phyloP scores from a whole-genome alignment of 345 rosid genomes.

The Carallia brachiata region DNA sequence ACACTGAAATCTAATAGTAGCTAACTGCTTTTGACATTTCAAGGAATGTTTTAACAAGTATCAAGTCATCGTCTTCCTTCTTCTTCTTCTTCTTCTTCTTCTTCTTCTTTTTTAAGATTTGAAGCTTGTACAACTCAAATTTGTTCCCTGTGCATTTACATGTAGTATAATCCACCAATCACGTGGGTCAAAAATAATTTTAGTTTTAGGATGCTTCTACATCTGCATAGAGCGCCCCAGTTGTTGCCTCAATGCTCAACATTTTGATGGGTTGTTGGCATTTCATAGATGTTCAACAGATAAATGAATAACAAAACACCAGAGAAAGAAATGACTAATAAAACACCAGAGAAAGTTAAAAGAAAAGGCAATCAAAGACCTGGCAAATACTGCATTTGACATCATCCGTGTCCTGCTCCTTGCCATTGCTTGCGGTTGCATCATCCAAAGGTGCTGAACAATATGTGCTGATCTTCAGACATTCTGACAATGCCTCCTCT shows the following conservation, averaged over 20 bases:
- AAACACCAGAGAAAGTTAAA: background rate
- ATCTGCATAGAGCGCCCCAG: background rate
- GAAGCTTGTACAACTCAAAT: background rate
- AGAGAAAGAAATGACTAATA: background rate
- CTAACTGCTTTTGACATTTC: no score
- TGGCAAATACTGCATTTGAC: slow-evolving; percentile 92
- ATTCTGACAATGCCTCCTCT: slow-evolving; percentile 73
- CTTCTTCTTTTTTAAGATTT: background rate
- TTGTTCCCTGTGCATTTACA: no score
- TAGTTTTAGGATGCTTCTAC: background rate
- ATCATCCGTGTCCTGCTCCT: slow-evolving; percentile 39
- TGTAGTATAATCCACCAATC: background rate
- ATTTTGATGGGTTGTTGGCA: background rate
- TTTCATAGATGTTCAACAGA: background rate
- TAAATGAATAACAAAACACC: background rate
- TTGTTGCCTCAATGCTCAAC: background rate
- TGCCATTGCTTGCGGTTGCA: slow-evolving; percentile 19
- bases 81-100: background rate
- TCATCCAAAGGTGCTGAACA: slow-evolving; percentile 34
- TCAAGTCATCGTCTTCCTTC: background rate
- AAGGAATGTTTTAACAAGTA: no score
- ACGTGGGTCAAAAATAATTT: background rate
- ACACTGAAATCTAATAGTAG: no score
- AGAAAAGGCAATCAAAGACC: slow-evolving; percentile 35
- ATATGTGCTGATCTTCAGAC: slow-evolving; percentile 56